A percentile compares a stretch with the other conserved stretches of the same genome.
phyloP scores from a whole-genome alignment of 805 yeast species.

The Cyberlindnera saturnus region DNA sequence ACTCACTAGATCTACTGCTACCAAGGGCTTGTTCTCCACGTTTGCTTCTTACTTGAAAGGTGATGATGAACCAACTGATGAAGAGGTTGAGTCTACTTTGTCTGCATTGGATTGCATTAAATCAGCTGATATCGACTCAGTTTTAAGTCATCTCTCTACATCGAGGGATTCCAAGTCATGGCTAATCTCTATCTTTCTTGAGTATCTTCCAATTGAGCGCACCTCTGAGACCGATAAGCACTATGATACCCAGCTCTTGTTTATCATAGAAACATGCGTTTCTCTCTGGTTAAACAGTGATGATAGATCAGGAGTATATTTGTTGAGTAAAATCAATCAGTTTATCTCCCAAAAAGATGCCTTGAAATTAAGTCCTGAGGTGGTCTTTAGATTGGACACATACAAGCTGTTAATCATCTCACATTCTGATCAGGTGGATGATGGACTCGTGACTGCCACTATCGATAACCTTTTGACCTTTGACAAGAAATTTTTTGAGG shows the following conservation, averaged over 20 bases:
- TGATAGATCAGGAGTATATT: neutral
- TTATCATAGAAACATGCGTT: conserved; percentile 38
- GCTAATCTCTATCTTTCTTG: conserved; percentile 28
- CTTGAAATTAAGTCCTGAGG: conserved; percentile 16
- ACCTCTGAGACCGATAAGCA: conserved; percentile 22
- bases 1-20: conserved; percentile 55
- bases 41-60: conserved; percentile 91
- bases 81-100: conserved; percentile 80
- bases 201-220: conserved; percentile 29
- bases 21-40: conserved; percentile 82
- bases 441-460: conserved; percentile 1
- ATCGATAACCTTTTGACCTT: conserved; percentile 9
- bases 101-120: conserved; percentile 79
- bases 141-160: conserved; percentile 43
- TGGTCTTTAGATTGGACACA: conserved; percentile 38
- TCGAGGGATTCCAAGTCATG: conserved; percentile 1
- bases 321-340: conserved; percentile 12
- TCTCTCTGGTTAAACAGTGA: conserved; percentile 13
- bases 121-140: conserved; percentile 53
- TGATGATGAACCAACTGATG: conserved; percentile 93
- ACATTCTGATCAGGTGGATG: neutral
- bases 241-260: conserved; percentile 27
- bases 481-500: conserved; percentile 14
- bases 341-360: conserved; percentile 21
- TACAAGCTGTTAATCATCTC: conserved; percentile 42